These are phyloP conservation scores for Coemansia sp. DNA, from an alignment of 192 early-diverging fungal species.

Conservation along the genomic window DNA sequence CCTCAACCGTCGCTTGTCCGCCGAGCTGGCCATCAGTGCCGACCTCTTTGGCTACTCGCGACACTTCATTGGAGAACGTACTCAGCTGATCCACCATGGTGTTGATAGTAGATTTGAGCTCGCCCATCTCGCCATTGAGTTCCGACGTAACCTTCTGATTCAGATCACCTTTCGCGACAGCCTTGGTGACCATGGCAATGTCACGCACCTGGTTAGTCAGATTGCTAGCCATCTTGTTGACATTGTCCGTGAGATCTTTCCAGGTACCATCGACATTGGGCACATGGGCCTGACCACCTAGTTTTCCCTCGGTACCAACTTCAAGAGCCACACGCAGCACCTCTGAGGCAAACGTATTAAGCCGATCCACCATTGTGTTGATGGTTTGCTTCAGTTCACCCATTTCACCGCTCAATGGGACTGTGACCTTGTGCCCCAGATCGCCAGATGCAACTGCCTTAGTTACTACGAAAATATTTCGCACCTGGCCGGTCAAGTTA, in stretches of 20 bases:
- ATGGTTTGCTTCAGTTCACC: slow-evolving; percentile 58
- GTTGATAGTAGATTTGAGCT: slow-evolving; percentile 59
- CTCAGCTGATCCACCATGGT: slow-evolving; percentile 62
- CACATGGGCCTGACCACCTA: slow-evolving; percentile 16
- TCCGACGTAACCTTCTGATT: slow-evolving; percentile 57
- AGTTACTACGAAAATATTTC: slow-evolving; percentile 58
- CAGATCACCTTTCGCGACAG: slow-evolving; percentile 60
- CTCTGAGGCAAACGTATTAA: slow-evolving; percentile 53
- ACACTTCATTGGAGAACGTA: slow-evolving; percentile 61
- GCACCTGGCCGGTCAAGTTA: slow-evolving; percentile 59
- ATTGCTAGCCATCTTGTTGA: slow-evolving; percentile 59
- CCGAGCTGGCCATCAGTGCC: slow-evolving; percentile 64
- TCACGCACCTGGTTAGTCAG: slow-evolving; percentile 60
- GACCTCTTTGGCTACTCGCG: slow-evolving; percentile 62
- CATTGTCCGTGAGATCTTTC: slow-evolving; percentile 46
- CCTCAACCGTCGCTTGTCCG: slow-evolving; percentile 58
- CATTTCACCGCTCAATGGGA: slow-evolving; percentile 63
- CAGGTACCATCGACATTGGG: slow-evolving; percentile 18
- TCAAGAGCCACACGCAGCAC: slow-evolving; percentile 68
- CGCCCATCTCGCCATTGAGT: slow-evolving; percentile 63
- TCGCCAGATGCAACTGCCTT: slow-evolving; percentile 62
- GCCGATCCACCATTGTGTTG: slow-evolving; percentile 62
- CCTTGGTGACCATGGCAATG: slow-evolving; percentile 58
- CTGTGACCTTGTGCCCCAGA: slow-evolving; percentile 55
- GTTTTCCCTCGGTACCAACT: slow-evolving; percentile 62